These are phyloP conservation scores for Claviceps spartinae DNA, from an alignment of 2,329 filamentous ascomycete species.

Conservation along the genomic window DNA sequence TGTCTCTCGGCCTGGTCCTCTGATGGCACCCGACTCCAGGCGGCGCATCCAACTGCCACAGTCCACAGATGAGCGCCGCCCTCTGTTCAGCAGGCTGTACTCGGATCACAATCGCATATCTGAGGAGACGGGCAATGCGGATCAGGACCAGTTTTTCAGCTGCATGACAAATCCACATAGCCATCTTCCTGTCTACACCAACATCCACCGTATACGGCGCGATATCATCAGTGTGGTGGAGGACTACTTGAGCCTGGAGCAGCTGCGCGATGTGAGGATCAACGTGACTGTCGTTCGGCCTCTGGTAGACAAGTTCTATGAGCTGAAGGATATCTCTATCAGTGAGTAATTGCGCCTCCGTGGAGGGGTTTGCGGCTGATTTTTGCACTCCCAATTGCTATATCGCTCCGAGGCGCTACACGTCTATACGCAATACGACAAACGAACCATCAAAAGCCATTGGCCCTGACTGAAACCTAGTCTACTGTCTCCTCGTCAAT, in stretches of 20 bases:
- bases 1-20: not conserved
- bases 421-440: not conserved
- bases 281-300: slow-evolving; percentile 70
- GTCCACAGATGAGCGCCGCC: slow-evolving; percentile 19
- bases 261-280: slow-evolving; percentile 68
- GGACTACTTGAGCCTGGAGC: slow-evolving; percentile 53
- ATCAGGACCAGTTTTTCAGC: slow-evolving; percentile 29
- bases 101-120: slow-evolving; percentile 16
- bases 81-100: slow-evolving; percentile 20
- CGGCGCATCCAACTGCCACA: slow-evolving; percentile 19
- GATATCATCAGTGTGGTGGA: slow-evolving; percentile 51
- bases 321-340: slow-evolving; percentile 66
- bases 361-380: not conserved
- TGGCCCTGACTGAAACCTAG: slow-evolving; percentile 22
- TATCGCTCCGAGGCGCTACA: not conserved
- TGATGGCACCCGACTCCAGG: slow-evolving; percentile 11
- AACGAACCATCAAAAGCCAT: not conserved
- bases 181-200: slow-evolving; percentile 60
- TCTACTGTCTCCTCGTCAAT: slow-evolving; percentile 76
- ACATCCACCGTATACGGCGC: slow-evolving; percentile 57
- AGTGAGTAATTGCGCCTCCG: slow-evolving; percentile 28
- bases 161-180: slow-evolving; percentile 45
- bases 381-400: not conserved
- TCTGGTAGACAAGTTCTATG: slow-evolving; percentile 71
- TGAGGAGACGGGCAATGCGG: slow-evolving; percentile 11